A percentile compares a stretch with the other conserved stretches of the same genome.
These are phyloP conservation scores for Macrophomina tecta DNA, from an alignment of 2,329 filamentous ascomycete species.

Conservation along the genomic window DNA sequence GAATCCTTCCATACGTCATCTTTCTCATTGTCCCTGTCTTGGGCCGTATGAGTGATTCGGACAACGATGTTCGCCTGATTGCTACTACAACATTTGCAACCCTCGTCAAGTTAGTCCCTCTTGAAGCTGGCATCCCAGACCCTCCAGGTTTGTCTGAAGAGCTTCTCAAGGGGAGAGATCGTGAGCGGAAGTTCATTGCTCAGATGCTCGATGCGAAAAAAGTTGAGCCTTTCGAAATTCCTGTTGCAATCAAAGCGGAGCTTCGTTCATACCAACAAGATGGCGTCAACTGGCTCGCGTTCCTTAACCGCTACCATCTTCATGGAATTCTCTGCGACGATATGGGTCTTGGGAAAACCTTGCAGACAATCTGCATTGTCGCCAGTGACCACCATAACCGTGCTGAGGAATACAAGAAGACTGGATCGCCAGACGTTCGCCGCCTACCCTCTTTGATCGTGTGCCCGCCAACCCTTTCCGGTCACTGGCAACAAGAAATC, in stretches of 20 bases:
- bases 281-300: slow-evolving; percentile 97
- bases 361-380: slow-evolving; percentile 97
- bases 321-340: slow-evolving; percentile 99
- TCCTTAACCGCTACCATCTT: slow-evolving; percentile 96
- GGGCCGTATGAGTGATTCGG: slow-evolving; percentile 97
- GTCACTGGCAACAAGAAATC: slow-evolving; percentile 98
- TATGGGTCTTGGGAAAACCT: slow-evolving; percentile 97
- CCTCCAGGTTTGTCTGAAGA: slow-evolving; percentile 90
- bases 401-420: slow-evolving; percentile 86
- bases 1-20: slow-evolving; percentile 95
- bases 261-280: slow-evolving; percentile 97
- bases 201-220: slow-evolving; percentile 97
- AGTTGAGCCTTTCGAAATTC: slow-evolving; percentile 90
- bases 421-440: slow-evolving; percentile 76
- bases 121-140: slow-evolving; percentile 96
- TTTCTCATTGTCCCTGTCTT: slow-evolving; percentile 98
- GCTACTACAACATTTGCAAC: slow-evolving; percentile 97
- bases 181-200: slow-evolving; percentile 93
- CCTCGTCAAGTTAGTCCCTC: slow-evolving; percentile 91
- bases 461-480: slow-evolving; percentile 92
- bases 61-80: slow-evolving; percentile 91
- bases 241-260: slow-evolving; percentile 95
- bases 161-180: slow-evolving; percentile 85
- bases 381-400: slow-evolving; percentile 96
- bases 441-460: slow-evolving; percentile 90